These are phyloP conservation scores for Tilletia setariae DNA, from an alignment of 1,284 basidiomycete species.

Conservation along the genomic window DNA sequence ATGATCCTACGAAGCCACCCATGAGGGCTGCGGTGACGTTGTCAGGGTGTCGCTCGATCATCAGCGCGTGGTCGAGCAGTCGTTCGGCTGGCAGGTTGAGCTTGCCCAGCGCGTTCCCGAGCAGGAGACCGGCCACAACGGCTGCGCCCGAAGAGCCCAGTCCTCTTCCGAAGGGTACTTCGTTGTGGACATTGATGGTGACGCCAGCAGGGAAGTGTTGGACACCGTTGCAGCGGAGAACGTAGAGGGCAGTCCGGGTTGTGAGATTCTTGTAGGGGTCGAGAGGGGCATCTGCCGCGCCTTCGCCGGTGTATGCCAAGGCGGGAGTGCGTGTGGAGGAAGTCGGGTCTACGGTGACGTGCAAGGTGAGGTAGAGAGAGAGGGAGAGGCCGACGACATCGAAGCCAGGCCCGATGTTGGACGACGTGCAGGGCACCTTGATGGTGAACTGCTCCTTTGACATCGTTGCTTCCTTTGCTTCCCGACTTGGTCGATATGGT, in stretches of 20 bases:
- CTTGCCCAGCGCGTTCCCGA: constrained; percentile 77
- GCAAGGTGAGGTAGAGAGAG: constrained; percentile 77
- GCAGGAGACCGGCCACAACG: constrained; percentile 89
- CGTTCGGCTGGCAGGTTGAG: constrained; percentile 70
- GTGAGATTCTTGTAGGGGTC: constrained; percentile 95
- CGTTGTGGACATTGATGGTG: constrained; percentile 75
- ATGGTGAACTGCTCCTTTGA: constrained; percentile 60
- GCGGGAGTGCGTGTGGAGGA: constrained; percentile 57
- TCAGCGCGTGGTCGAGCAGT: constrained; percentile 90
- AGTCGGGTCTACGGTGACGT: constrained; percentile 59
- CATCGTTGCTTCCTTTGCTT: no score
- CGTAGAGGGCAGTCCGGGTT: constrained; percentile 96
- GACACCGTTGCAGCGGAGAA: constrained; percentile 79
- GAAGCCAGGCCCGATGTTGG: constrained; percentile 98
- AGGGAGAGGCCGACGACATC: constrained; percentile 97
- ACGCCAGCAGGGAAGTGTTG: constrained; percentile 66
- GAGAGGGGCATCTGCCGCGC: constrained; percentile 83
- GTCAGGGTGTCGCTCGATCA: constrained; percentile 99
- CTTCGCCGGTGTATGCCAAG: constrained; percentile 81
- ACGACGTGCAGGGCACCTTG: constrained; percentile 88
- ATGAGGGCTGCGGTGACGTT: constrained; percentile 97
- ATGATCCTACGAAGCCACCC: constrained; percentile 97
- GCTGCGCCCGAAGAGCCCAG: constrained; percentile 96
- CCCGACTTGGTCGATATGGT: no score
- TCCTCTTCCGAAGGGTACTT: constrained; percentile 95